These are phyloP conservation scores for Sugiyamaella boreocaroliniensis DNA, from an alignment of 805 yeast genomes.

Conservation along the genomic window DNA sequence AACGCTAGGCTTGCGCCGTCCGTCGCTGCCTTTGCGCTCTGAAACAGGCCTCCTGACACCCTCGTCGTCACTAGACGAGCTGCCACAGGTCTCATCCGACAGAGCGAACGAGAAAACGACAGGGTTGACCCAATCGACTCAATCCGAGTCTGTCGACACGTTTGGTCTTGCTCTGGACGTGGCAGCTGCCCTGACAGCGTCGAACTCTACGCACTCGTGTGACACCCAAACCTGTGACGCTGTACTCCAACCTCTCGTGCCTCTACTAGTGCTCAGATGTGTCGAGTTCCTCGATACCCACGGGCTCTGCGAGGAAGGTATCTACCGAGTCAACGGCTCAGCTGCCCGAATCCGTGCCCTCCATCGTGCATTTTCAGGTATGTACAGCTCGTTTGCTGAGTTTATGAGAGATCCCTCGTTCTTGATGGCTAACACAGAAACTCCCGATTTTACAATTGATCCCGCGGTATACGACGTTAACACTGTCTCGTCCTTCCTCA, in stretches of 20 bases:
- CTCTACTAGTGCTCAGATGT: conserved; percentile 16
- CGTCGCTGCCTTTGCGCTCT: neutral
- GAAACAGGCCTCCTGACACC: neutral
- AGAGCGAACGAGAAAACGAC: neutral
- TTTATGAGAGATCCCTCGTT: too few relatives aligned
- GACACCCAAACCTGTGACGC: conserved; percentile 10
- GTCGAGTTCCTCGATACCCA: conserved; percentile 17
- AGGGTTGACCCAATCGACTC: neutral
- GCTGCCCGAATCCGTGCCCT: conserved; percentile 20
- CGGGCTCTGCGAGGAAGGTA: conserved; percentile 28
- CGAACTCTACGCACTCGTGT: neutral
- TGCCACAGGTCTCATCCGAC: neutral
- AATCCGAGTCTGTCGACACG: conserved; percentile 4
- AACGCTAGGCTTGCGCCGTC: neutral
- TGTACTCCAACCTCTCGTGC: conserved; percentile 13
- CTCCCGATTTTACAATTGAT: conserved; percentile 5
- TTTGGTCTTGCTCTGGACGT: conserved; percentile 18
- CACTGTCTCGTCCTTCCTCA: conserved; percentile 27
- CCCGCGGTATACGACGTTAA: conserved; percentile 25
- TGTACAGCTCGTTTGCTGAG: too few relatives aligned
- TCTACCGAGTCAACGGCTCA: conserved; percentile 28
- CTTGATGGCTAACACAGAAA: neutral
- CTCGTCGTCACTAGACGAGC: neutral
- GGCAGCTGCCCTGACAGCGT: conserved; percentile 11
- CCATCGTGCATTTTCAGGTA: conserved; percentile 14